These are phyloP conservation scores for Clonostachys byssicola DNA, from an alignment of 2,329 filamentous ascomycete genomes.

Conservation along the genomic window DNA sequence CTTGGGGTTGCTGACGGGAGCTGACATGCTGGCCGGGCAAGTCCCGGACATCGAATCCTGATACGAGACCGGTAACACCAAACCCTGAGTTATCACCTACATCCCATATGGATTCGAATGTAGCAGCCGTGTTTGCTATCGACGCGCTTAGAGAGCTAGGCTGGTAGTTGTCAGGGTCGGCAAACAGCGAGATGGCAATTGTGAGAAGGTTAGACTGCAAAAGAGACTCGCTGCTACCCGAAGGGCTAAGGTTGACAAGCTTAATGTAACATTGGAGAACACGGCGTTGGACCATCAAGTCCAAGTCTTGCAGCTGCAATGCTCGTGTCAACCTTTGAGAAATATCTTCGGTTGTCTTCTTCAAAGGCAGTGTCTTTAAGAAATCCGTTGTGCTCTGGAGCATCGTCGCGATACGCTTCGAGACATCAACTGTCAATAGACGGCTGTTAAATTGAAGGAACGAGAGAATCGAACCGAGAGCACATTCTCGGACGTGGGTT, in stretches of 20 bases:
- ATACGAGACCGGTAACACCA: constrained; percentile 81
- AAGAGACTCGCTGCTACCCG: constrained; percentile 78
- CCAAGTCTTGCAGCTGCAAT: constrained; percentile 83
- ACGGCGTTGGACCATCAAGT: constrained; percentile 87
- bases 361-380: constrained; percentile 75
- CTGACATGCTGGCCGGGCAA: constrained; percentile 65
- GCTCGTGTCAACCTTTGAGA: constrained; percentile 79
- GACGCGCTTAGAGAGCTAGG: constrained; percentile 83
- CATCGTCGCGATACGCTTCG: constrained; percentile 89
- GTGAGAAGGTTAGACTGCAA: constrained; percentile 90
- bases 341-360: constrained; percentile 83
- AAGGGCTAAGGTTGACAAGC: constrained; percentile 81
- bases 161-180: constrained; percentile 85
- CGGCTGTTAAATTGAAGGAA: constrained; percentile 93
- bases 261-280: constrained; percentile 95
- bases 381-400: constrained; percentile 92
- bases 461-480: constrained; percentile 82
- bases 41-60: constrained; percentile 68
- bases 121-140: constrained; percentile 84
- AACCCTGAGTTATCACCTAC: constrained; percentile 92
- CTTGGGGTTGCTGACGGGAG: constrained; percentile 35
- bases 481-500: constrained; percentile 91
- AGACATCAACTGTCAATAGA: constrained; percentile 88
- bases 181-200: constrained; percentile 84
- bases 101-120: constrained; percentile 94